Percentiles rank a stretch among this genome's conserved stretches.
Evolutionary conservation across 441 rosid genomes (phyloP).

Genomic region (Mallotus japonicus): DNA sequence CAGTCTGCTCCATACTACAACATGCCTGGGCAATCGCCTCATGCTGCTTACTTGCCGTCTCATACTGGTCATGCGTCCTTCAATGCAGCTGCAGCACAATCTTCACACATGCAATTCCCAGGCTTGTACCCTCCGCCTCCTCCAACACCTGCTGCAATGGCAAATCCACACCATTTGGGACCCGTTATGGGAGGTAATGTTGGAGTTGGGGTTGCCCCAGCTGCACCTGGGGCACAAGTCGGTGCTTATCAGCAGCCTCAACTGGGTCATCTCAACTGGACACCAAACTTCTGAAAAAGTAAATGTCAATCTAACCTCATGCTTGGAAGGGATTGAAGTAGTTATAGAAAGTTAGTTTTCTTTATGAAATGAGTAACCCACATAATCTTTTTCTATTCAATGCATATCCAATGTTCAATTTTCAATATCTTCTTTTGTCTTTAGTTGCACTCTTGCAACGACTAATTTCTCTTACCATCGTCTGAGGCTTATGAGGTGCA

Average conservation of each 20-base stretch:
- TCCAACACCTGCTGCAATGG: constrained; percentile 69
- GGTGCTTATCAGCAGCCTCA: constrained; percentile 91
- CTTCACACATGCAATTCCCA: constrained; percentile 88
- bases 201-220: constrained; percentile 75
- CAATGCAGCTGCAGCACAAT: constrained; percentile 72
- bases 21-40: constrained; percentile 79
- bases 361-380: constrained; percentile 48
- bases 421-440: not conserved
- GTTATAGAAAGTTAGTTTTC: constrained; percentile 49
- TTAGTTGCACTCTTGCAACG: not conserved
- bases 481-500: not conserved
- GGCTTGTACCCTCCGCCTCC: constrained; percentile 70
- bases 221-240: constrained; percentile 70
- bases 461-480: not conserved
- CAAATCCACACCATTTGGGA: constrained; percentile 70
- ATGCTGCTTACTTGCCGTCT: constrained; percentile 73
- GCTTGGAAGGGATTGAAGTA: constrained; percentile 55
- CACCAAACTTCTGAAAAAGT: constrained; percentile 67
- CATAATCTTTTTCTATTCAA: constrained; percentile 38
- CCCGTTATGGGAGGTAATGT: constrained; percentile 75
- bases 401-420: constrained; percentile 42
- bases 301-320: constrained; percentile 43
- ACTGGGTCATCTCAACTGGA: constrained; percentile 89
- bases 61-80: constrained; percentile 77
- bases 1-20: constrained; percentile 78